Conservation (phyloP, 2,329 filamentous ascomycete species). For the Metarhizium humberi region DNA sequence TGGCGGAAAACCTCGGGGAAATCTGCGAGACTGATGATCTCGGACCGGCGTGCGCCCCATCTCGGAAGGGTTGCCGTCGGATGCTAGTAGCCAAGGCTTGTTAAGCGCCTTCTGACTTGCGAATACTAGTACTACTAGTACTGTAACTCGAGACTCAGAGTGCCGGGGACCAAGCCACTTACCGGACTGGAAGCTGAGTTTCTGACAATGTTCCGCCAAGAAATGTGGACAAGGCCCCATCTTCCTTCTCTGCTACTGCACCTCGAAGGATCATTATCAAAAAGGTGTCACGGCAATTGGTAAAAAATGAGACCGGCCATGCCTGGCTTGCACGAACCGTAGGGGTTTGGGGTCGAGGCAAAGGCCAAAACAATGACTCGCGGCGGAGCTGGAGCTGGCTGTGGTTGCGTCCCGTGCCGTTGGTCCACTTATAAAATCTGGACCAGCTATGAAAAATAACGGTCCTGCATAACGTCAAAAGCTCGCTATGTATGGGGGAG, state of each 20-base stretch:
- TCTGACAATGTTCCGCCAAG: background rate
- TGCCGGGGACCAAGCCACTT: background rate
- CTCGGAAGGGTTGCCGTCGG: too few relatives aligned
- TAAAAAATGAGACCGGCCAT: background rate
- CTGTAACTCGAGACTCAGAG: background rate
- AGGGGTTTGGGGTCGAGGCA: background rate
- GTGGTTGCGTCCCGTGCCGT: constrained; percentile 2
- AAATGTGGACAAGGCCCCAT: background rate
- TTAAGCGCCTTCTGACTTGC: background rate
- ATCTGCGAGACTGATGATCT: too few relatives aligned
- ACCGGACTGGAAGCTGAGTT: background rate
- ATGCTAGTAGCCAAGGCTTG: background rate
- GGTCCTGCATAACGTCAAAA: background rate
- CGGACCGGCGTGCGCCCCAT: too few relatives aligned
- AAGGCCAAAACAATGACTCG: background rate
- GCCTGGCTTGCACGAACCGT: background rate
- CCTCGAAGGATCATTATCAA: background rate
- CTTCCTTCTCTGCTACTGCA: background rate
- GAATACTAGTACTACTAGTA: too few relatives aligned
- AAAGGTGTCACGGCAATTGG: background rate
- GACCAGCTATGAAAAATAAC: background rate
- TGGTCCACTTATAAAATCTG: background rate
- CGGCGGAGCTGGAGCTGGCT: background rate
- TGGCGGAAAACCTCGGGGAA: too few relatives aligned
- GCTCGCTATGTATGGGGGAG: background rate